Conservation (phyloP, 106 monocot genomes). For the Apostasia shenzhenica region DNA sequence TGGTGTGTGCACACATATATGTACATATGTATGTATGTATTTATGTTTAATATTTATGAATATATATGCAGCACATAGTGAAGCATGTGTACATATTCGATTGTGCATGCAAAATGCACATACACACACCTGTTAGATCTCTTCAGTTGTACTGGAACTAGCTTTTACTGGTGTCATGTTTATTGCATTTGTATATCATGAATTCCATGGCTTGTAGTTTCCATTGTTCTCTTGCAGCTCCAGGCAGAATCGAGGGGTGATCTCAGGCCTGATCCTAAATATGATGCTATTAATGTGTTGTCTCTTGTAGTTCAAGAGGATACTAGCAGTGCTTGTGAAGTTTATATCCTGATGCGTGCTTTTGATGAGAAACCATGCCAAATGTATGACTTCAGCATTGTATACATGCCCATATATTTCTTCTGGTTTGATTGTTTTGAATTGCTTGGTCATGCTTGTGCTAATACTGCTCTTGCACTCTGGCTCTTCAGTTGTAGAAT, state of each 20-base stretch:
- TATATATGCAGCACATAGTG: too few species aligned
- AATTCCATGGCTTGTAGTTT: neutral
- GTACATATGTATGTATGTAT: too few species aligned
- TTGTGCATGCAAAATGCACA: neutral
- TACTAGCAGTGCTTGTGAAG: slow-evolving; percentile 22
- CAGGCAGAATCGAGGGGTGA: slow-evolving; percentile 78
- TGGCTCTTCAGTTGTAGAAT: too few species aligned
- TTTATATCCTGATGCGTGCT: slow-evolving; percentile 57
- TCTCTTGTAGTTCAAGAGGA: slow-evolving; percentile 78
- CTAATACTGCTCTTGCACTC: too few species aligned
- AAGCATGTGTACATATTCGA: too few species aligned
- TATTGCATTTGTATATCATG: slow-evolving; percentile 4
- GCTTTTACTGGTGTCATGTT: neutral
- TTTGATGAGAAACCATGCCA: slow-evolving; percentile 19
- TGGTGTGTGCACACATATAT: too few species aligned
- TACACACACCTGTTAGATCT: neutral
- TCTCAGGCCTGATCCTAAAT: slow-evolving; percentile 70
- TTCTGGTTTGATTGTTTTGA: neutral
- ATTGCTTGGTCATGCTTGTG: neutral
- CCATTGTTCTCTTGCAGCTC: slow-evolving; percentile 32
- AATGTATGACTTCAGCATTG: slow-evolving; percentile 15
- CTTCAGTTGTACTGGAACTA: neutral
- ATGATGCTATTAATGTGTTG: slow-evolving; percentile 86
- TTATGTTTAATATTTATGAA: too few species aligned
- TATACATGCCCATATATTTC: neutral